These are phyloP conservation scores for Kernera saxatilis DNA, from an alignment of 345 rosid species.

Conservation along the genomic window DNA sequence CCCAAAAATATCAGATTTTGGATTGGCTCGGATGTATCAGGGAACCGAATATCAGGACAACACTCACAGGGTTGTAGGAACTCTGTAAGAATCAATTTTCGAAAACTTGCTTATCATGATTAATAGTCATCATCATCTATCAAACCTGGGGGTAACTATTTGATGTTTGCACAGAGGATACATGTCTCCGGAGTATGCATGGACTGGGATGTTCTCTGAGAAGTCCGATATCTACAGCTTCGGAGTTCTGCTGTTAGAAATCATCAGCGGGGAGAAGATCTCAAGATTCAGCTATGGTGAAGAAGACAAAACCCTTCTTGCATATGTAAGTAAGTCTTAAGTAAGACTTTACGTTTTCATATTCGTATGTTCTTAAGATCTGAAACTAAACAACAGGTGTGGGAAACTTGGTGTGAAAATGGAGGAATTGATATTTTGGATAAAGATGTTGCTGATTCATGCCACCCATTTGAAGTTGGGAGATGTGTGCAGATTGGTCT, in stretches of 20 bases:
- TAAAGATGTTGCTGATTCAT: not conserved
- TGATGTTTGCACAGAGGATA: constrained; percentile 15
- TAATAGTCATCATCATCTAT: not conserved
- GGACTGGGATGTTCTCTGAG: constrained; percentile 39
- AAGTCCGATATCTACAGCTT: constrained; percentile 47
- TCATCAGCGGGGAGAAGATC: constrained; percentile 14
- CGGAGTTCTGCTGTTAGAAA: constrained; percentile 34
- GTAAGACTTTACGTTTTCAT: not conserved
- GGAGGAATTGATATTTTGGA: constrained; percentile 15
- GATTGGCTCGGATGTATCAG: constrained; percentile 26
- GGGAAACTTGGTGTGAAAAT: constrained; percentile 13
- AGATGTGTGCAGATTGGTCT: constrained; percentile 19
- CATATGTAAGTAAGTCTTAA: constrained; percentile 16
- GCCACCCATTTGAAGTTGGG: not conserved
- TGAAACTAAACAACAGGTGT: not conserved
- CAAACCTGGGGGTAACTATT: not conserved
- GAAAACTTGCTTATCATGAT: not conserved
- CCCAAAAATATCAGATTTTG: constrained; percentile 29
- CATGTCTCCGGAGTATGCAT: constrained; percentile 49
- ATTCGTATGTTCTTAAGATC: not conserved
- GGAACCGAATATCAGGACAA: constrained; percentile 17
- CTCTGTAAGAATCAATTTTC: not conserved
- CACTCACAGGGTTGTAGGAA: constrained; percentile 22
- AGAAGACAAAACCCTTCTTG: constrained; percentile 8
- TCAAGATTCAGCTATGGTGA: constrained; percentile 15